Percentiles rank a stretch among this genome's conserved stretches.
Evolutionary conservation across 139 green algal genomes (phyloP).

Genomic region (Pleodorina starrii): DNA sequence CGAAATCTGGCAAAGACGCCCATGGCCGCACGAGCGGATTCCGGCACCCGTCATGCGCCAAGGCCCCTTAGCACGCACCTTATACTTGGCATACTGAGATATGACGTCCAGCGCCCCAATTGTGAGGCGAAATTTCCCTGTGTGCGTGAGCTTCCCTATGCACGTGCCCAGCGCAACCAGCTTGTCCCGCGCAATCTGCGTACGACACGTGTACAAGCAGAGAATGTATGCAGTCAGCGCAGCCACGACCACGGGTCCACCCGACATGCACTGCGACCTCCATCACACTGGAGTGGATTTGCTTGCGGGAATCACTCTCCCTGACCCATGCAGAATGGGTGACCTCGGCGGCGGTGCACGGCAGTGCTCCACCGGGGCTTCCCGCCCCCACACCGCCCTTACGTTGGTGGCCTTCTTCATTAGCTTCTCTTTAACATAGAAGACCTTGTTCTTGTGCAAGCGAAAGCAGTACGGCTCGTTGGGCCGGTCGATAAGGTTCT

Average conservation of each 20-base stretch:
- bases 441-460: slow-evolving; percentile 96
- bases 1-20: too few species aligned
- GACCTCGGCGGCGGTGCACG: neutral
- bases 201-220: neutral
- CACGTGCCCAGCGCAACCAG: slow-evolving; percentile 92
- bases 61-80: slow-evolving; percentile 83
- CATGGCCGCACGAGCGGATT: too few species aligned
- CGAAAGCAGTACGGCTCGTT: slow-evolving; percentile 92
- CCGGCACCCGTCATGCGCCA: too few species aligned
- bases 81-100: slow-evolving; percentile 94
- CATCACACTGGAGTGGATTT: neutral
- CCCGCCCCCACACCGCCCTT: slow-evolving; percentile 38
- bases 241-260: too few species aligned
- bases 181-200: slow-evolving; percentile 91
- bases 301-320: neutral
- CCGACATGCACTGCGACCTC: too few species aligned
- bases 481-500: slow-evolving; percentile 87
- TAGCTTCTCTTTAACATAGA: slow-evolving; percentile 94
- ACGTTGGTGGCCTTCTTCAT: slow-evolving; percentile 94
- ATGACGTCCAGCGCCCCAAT: slow-evolving; percentile 94
- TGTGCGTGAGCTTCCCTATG: slow-evolving; percentile 98
- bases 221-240: too few species aligned
- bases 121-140: slow-evolving; percentile 94
- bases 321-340: neutral
- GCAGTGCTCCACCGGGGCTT: neutral